Conservation (phyloP, 2,329 filamentous ascomycete genomes). For the Colletotrichum navitas region DNA sequence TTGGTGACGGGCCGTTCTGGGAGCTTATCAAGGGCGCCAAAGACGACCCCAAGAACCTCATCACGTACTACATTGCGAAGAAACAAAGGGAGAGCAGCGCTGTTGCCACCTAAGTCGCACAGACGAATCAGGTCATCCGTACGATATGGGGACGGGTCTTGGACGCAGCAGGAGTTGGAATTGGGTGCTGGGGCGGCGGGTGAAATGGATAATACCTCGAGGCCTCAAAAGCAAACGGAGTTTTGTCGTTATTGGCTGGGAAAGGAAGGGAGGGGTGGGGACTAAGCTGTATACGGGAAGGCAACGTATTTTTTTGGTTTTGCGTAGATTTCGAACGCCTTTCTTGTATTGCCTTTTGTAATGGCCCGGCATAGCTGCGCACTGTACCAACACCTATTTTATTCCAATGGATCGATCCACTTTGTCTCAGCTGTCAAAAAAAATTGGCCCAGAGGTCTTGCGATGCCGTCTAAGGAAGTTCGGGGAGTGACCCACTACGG, state of each 20-base stretch:
- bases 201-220: conserved; percentile 3
- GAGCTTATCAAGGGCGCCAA: conserved; percentile 71
- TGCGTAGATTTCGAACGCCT: conserved; percentile 33
- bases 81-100: conserved; percentile 66
- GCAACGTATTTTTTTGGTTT: conserved; percentile 17
- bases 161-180: conserved; percentile 7
- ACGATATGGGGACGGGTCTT: not conserved
- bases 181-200: conserved; percentile 15
- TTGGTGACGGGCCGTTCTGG: conserved; percentile 76
- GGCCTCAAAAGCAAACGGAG: conserved; percentile 29
- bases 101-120: conserved; percentile 15
- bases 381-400: conserved; percentile 34
- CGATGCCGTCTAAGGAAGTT: not conserved
- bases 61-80: conserved; percentile 86
- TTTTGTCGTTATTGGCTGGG: conserved; percentile 19
- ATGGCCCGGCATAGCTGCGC: conserved; percentile 31
- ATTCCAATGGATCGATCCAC: not conserved
- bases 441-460: not conserved
- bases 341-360: conserved; percentile 36
- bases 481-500: not conserved
- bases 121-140: not conserved
- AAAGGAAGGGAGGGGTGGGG: conserved; percentile 14
- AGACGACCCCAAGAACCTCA: conserved; percentile 80
- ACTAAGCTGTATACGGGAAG: conserved; percentile 20
- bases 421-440: not conserved